These are phyloP conservation scores for Multifurca ochricompacta DNA, from an alignment of 768 basidiomycete genomes.

Conservation along the genomic window DNA sequence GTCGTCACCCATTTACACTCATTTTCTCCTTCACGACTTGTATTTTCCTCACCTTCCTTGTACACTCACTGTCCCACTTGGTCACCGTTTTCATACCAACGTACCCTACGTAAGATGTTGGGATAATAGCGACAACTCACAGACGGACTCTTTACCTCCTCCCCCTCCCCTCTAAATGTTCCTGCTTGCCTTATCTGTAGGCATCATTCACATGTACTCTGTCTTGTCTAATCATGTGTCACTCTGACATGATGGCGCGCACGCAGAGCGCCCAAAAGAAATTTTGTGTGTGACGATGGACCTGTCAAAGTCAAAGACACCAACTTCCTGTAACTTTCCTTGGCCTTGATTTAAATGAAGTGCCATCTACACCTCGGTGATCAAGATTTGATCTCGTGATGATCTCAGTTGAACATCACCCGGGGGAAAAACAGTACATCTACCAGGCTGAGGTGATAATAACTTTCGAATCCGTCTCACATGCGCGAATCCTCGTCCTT, in stretches of 20 bases:
- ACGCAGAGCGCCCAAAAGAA: background rate
- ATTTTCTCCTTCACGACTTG: background rate
- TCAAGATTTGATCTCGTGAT: too few species aligned
- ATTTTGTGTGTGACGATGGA: background rate
- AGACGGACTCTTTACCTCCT: background rate
- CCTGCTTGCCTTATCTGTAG: background rate
- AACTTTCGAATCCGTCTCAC: too few species aligned
- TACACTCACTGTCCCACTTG: background rate
- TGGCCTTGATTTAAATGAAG: too few species aligned
- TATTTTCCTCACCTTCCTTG: conserved; percentile 4
- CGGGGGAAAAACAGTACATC: too few species aligned
- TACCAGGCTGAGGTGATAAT: too few species aligned
- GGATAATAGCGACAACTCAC: background rate
- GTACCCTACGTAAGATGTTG: background rate
- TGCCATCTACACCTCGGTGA: too few species aligned
- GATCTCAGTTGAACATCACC: too few species aligned
- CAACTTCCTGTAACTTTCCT: background rate
- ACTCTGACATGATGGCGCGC: background rate
- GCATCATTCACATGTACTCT: background rate
- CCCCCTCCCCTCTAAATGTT: background rate
- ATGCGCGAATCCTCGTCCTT: too few species aligned
- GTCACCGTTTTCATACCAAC: background rate
- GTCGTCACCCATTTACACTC: background rate
- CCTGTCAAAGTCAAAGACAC: background rate
- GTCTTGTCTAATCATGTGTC: background rate